A percentile compares a stretch with the other conserved stretches of the same genome.
These are phyloP conservation scores for Macrocystidia cucumis DNA, from an alignment of 1,284 basidiomycete species.

Conservation along the genomic window DNA sequence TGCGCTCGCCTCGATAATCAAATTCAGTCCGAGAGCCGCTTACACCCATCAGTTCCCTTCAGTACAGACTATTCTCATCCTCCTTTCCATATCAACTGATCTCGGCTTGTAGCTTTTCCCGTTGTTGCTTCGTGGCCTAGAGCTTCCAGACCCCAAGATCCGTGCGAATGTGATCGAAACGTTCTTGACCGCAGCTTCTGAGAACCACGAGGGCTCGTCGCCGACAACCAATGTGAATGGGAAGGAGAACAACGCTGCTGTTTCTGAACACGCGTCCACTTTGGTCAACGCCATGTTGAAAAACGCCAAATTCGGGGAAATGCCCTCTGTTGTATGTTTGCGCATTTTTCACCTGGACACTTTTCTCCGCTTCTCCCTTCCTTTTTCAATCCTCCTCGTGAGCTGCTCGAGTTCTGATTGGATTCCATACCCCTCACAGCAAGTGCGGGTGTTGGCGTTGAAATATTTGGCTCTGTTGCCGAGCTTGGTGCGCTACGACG, in stretches of 20 bases:
- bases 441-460: slow-evolving; percentile 71
- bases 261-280: slow-evolving; percentile 65
- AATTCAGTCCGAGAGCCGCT: slow-evolving; percentile 70
- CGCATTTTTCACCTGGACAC: background rate
- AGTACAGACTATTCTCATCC: slow-evolving; percentile 32
- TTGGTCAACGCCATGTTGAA: slow-evolving; percentile 69
- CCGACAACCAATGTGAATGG: slow-evolving; percentile 33
- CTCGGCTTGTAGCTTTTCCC: slow-evolving; percentile 81
- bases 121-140: slow-evolving; percentile 79
- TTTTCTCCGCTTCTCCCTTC: background rate
- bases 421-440: no score
- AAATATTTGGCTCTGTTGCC: slow-evolving; percentile 70
- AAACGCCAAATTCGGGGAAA: slow-evolving; percentile 40
- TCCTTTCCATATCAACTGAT: background rate
- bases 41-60: slow-evolving; percentile 63
- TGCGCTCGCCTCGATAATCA: slow-evolving; percentile 79
- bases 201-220: slow-evolving; percentile 52
- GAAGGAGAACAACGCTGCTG: no score
- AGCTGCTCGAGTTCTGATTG: no score
- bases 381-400: no score
- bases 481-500: slow-evolving; percentile 67
- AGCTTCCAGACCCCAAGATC: slow-evolving; percentile 67
- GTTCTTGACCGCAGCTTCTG: slow-evolving; percentile 66
- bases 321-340: slow-evolving; percentile 46
- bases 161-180: slow-evolving; percentile 78